Evolutionary conservation across 176 grass and related monocot species (phyloP), one percentile per base, ranked within the genome.

Genomic region (Poa pratensis): DNA sequence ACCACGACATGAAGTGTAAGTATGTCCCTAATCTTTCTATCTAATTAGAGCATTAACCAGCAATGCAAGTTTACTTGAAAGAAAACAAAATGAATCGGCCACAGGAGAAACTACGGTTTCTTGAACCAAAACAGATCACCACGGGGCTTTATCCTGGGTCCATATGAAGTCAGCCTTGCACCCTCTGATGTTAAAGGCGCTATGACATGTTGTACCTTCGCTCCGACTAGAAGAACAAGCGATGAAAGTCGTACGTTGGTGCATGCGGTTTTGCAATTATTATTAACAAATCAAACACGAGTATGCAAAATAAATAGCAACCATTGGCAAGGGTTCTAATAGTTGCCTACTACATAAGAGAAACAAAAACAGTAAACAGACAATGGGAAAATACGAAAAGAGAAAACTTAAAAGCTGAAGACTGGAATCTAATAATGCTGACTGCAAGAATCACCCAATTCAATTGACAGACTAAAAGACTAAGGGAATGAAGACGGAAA

Each of bases 71-170:
- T 22, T 85, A 35, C 34, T 4, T 35, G 34, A 32, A 98, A 95
- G 79, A 98, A 91, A 82, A 95, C 88, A 79, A 98, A 98, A 84
- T 95, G 96, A 61, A 98, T 95, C 64, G 94, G 59, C 80, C 89
- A 88, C 76, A 95, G 54, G 60, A 98, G 80, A 71, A 98, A 88
- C 63, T 95, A 88, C 60, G 93, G 93, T 84, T 98, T 95, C 88
- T 98, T 98, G 72, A 95, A 95, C 96, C 96, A 98, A 80, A 98
- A 95, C 7, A 98, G 88, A 90, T 95, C 91, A 68, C 94, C 93
- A 59, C 91, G 81, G n/a, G 91, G 96, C 50, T 73, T 90, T 92
- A 95, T 90, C 69, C 75, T 94, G 35, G 80, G 81, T 18, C 88
- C 93, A 42, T 85, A 85, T 69, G 89, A 88, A 62, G 60, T 93